Base-by-base conservation (phyloP, 2,329 filamentous ascomycete genomes). In the Penicillium thymicola region DNA sequence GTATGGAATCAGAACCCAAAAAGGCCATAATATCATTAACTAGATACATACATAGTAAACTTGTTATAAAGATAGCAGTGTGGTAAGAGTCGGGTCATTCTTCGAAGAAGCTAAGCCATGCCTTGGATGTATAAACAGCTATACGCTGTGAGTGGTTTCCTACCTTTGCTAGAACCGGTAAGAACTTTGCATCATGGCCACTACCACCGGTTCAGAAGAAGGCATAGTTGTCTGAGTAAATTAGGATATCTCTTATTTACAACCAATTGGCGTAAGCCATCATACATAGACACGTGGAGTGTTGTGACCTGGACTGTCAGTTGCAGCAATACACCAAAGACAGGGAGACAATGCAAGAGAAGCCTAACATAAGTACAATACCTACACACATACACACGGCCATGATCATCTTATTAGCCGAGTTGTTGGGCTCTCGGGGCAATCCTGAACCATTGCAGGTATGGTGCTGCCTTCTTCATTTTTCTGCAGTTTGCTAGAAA, bases 401-500 rank as follows among this genome's bases (percentile, higher is more conserved):
- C 10, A 30, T 11, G 28, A 11, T 4, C 1, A 30, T 36, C 3
- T 5, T 40, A 28, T 6, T 32, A 32, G 13, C 18, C n/a, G 40
- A n/a, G 21, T 25, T 25, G n/a, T 25, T 14, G 23, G 18, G 4
- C 9, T 34, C 13, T 9, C 51, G 51, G 25, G 56, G 32, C 40
- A 48, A 50, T 52, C 55, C 51, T 54, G 48, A 32, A 44, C 43
- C 10, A 32, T 44, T 47, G 34, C 25, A 41, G 57, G 44, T 32
- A 53, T 49, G 23, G 44, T 56, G 34, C 43, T 48, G 38, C 43
- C 53, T 38, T 41, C 43, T 42, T 34, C 48, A 32, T 30, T 57
- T 57, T 9, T 57, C 45, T 16, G 58, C 55, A 23, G 40, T 53
- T 11, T 51, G 36, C 28, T 60, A 60, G 43, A 57, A 63, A 42